Base-by-base conservation (phyloP, 2,329 filamentous ascomycete species). In the Pseudogymnoascus sp. region DNA sequence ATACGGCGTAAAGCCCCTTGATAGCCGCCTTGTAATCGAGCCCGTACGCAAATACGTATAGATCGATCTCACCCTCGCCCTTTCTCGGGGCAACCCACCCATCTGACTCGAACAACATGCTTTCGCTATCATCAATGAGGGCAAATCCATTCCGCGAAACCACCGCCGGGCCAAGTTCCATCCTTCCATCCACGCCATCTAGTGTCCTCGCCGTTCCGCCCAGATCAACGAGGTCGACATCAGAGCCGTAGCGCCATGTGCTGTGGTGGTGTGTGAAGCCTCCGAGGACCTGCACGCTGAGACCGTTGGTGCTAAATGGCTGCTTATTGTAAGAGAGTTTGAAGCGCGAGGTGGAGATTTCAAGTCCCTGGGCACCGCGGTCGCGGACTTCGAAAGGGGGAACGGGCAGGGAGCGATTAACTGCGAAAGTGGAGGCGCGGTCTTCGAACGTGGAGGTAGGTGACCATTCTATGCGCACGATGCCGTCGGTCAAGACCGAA, bases 11-110 rank as follows among this genome's bases (percentile, higher is more conserved):
- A 36, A 83, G 78, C 0, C 78, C 77, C 61, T 76, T 76, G 60
- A 86, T 77, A 13, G 82, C 82, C 3, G 72, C 78, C 59, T 75
- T 74, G 66, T 81, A 86, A 64, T 85, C 80, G 62, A 76, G 77
- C 1, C 83, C 83, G 65, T 84, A 86, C 44, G 76, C 74, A 70
- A 86, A 86, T 2, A 86, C 74, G 69, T 86, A 86, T 2, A 80
- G 79, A 66, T 86, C 84, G 24, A 81, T 75, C 21, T 21, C 21
- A 4, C 21, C 21, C 21, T 21, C 21, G 2, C 21, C 21, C 21
- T 21, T 21, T 21, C 21, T 21, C 21, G 21, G 21, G 21, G 2
- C 82, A 75, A 41, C 77, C 77, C 74, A 0, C 80, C 80, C 0
- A 74, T 60, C 21, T 67, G 71, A 37, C 82, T 81, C 77, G 63